Conservation (phyloP, 2,329 filamentous ascomycete genomes). For the Penicillium sp. region DNA sequence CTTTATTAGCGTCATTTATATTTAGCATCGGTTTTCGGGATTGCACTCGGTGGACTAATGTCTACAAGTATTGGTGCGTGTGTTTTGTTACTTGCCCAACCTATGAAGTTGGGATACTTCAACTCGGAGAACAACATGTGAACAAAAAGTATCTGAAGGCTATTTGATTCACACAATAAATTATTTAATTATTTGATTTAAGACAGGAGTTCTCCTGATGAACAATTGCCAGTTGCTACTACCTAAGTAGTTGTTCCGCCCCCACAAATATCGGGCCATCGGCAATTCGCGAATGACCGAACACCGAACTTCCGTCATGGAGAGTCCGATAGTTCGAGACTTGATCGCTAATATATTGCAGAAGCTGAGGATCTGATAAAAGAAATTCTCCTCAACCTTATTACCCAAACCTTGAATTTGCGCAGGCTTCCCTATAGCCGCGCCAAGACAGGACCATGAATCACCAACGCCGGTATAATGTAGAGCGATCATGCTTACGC, state of each 20-base stretch:
- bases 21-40: background rate
- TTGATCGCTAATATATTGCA: background rate
- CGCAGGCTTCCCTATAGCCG: background rate
- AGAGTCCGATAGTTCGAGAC: background rate
- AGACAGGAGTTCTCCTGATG: background rate
- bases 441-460: slow-evolving; percentile 6
- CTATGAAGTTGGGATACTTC: background rate
- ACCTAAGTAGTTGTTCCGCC: background rate
- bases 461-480: slow-evolving; percentile 25
- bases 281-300: slow-evolving; percentile 6
- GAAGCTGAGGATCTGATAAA: background rate
- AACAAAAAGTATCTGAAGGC: background rate
- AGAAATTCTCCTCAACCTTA: background rate
- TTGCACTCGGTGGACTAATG: background rate
- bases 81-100: background rate
- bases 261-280: background rate
- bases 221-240: background rate
- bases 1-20: background rate
- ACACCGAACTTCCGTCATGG: background rate
- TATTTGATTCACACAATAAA: background rate
- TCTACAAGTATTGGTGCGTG: background rate
- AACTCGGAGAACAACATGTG: background rate
- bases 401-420: background rate
- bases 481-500: slow-evolving; percentile 31
- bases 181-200: background rate